phyloP scores from a whole-genome alignment of 139 green algal species.

The Coelastrella sp. region DNA sequence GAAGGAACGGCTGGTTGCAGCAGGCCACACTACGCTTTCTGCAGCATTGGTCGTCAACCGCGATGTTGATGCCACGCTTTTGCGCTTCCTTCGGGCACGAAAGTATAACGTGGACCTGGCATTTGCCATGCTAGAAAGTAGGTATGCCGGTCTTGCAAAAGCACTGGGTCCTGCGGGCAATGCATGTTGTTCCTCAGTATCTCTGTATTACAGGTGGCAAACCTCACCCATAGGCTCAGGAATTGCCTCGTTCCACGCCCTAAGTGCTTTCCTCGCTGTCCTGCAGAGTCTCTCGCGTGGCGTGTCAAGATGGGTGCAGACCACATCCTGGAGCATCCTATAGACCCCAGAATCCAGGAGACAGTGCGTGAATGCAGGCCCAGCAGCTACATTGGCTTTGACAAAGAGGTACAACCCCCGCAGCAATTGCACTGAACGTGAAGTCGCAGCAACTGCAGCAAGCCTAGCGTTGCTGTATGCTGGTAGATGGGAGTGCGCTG shows the following conservation, averaged over 20 bases:
- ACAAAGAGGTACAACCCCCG: slow-evolving; percentile 11
- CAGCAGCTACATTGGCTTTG: slow-evolving; percentile 52
- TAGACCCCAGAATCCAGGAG: background rate
- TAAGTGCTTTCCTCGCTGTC: no score
- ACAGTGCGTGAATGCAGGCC: slow-evolving; percentile 35
- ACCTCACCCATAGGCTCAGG: no score
- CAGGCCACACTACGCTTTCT: background rate
- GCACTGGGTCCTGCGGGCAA: no score
- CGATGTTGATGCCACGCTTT: slow-evolving; percentile 39
- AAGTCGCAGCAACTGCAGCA: no score
- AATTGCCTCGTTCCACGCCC: no score
- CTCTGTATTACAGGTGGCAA: no score
- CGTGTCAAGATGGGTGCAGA: slow-evolving; percentile 29
- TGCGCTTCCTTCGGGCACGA: slow-evolving; percentile 44
- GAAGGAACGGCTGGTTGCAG: background rate
- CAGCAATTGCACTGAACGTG: background rate
- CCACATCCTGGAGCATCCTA: slow-evolving; percentile 13
- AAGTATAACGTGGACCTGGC: slow-evolving; percentile 47
- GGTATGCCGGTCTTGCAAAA: background rate
- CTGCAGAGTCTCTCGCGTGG: slow-evolving; percentile 36
- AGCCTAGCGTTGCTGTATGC: no score
- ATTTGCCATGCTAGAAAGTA: slow-evolving; percentile 44
- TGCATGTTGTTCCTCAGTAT: no score
- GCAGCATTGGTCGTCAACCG: background rate
- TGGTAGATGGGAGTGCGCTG: no score